Conservation (phyloP, 768 basidiomycete species). For the Podaxis carcinomalis region DNA sequence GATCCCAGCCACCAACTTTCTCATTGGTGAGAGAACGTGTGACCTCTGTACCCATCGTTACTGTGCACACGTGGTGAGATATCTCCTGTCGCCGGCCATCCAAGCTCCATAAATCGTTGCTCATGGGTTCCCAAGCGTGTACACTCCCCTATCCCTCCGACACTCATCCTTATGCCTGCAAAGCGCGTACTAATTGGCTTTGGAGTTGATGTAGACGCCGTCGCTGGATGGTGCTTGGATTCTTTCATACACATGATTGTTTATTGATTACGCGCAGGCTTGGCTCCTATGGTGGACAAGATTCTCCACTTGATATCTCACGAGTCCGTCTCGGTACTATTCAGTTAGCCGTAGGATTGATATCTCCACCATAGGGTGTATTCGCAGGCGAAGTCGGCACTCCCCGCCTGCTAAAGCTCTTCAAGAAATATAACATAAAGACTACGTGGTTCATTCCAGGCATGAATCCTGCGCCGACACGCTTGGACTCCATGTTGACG, state of each 20-base stretch:
- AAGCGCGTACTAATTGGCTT: slow-evolving; percentile 53
- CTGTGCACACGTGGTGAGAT: background rate
- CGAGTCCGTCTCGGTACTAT: slow-evolving; percentile 31
- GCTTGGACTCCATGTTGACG: background rate
- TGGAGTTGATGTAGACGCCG: slow-evolving; percentile 75
- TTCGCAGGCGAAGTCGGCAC: slow-evolving; percentile 75
- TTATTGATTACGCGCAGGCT: slow-evolving; percentile 37
- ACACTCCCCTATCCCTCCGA: background rate
- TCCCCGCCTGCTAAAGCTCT: slow-evolving; percentile 64
- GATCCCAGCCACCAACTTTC: background rate
- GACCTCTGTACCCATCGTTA: background rate
- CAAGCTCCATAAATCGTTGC: background rate
- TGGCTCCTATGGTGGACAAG: slow-evolving; percentile 73
- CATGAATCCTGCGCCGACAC: slow-evolving; percentile 14
- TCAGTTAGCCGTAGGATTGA: background rate
- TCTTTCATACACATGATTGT: background rate
- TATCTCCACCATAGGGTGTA: slow-evolving; percentile 39
- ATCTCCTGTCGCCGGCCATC: background rate
- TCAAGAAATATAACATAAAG: slow-evolving; percentile 61
- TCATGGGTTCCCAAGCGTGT: background rate
- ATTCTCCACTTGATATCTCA: slow-evolving; percentile 66
- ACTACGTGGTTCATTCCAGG: slow-evolving; percentile 80
- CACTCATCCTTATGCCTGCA: slow-evolving; percentile 39
- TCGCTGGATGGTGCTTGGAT: slow-evolving; percentile 59
- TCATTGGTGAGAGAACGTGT: background rate